These are phyloP conservation scores for Quillaja saponaria DNA, from an alignment of 306 rosid genomes.

Conservation along the genomic window DNA sequence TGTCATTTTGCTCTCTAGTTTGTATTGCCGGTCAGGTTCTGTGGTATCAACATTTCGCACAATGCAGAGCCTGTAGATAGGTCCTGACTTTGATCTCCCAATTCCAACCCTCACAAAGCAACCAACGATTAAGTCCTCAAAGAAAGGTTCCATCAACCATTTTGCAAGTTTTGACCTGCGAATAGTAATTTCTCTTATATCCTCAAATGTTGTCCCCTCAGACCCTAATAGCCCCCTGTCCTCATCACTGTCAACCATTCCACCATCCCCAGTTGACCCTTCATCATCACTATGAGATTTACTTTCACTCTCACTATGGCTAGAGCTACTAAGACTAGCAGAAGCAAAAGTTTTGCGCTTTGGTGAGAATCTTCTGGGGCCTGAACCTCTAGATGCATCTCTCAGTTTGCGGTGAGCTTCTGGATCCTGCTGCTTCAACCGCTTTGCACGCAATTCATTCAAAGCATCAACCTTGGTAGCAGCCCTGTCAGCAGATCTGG, in stretches of 20 bases:
- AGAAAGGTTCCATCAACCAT: slow-evolving; percentile 95
- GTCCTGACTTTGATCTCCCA: slow-evolving; percentile 77
- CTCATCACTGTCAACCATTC: slow-evolving; percentile 78
- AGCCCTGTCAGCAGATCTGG: slow-evolving; percentile 78
- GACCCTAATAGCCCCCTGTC: slow-evolving; percentile 56
- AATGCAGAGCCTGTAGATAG: slow-evolving; percentile 81
- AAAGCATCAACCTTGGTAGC: slow-evolving; percentile 89
- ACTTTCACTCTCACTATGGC: slow-evolving; percentile 86
- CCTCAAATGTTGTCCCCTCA: slow-evolving; percentile 65
- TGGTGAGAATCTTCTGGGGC: slow-evolving; percentile 48
- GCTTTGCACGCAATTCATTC: slow-evolving; percentile 87
- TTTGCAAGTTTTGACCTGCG: slow-evolving; percentile 79
- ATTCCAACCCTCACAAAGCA: slow-evolving; percentile 98
- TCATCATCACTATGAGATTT: slow-evolving; percentile 76
- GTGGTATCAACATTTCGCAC: slow-evolving; percentile 89
- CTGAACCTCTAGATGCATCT: slow-evolving; percentile 64
- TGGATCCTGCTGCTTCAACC: slow-evolving; percentile 86
- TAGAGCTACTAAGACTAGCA: slow-evolving; percentile 62
- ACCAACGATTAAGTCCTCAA: slow-evolving; percentile 90
- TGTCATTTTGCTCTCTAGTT: slow-evolving; percentile 73
- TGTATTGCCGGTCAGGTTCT: slow-evolving; percentile 74
- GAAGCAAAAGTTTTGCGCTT: slow-evolving; percentile 57
- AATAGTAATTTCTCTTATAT: slow-evolving; percentile 82
- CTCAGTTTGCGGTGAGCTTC: slow-evolving; percentile 59
- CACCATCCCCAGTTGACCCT: slow-evolving; percentile 66